These are phyloP conservation scores for Lachancea lanzarotensis DNA, from an alignment of 805 yeast species.

Conservation along the genomic window DNA sequence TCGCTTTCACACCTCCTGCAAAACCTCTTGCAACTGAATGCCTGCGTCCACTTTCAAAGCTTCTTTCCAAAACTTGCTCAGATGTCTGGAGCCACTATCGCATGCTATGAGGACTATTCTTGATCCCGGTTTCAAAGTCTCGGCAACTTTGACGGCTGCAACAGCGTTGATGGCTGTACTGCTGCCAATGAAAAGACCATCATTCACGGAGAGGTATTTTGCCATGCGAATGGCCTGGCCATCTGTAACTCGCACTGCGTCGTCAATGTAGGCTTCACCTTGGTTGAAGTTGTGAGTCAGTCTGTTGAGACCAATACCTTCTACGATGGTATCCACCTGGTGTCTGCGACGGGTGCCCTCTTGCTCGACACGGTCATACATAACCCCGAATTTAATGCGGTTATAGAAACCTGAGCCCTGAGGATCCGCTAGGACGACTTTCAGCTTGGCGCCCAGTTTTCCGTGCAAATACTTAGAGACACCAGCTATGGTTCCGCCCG, in stretches of 20 bases:
- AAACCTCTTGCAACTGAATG: conserved; percentile 33
- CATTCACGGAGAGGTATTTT: conserved; percentile 65
- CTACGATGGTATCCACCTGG: conserved; percentile 91
- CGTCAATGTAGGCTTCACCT: conserved; percentile 69
- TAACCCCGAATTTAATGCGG: conserved; percentile 80
- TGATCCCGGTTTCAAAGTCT: conserved; percentile 47
- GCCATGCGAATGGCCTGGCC: conserved; percentile 86
- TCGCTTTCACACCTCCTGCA: neutral
- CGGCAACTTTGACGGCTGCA: conserved; percentile 66
- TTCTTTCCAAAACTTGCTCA: conserved; percentile 86
- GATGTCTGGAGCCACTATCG: conserved; percentile 85
- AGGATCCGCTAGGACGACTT: conserved; percentile 80
- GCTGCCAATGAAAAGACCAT: conserved; percentile 88
- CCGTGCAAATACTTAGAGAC: conserved; percentile 69
- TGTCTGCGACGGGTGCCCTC: conserved; percentile 94
- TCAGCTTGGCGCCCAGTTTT: conserved; percentile 33
- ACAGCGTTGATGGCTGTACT: conserved; percentile 93
- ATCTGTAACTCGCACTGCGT: conserved; percentile 73
- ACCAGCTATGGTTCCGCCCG: conserved; percentile 97
- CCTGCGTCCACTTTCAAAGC: conserved; percentile 39
- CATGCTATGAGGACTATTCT: conserved; percentile 80
- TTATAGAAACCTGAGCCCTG: conserved; percentile 92
- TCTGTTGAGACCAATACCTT: conserved; percentile 89
- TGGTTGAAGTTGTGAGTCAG: conserved; percentile 71
- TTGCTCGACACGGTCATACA: conserved; percentile 82